Base-by-base conservation (phyloP, 441 rosid genomes). In the Gossypium laxum region DNA sequence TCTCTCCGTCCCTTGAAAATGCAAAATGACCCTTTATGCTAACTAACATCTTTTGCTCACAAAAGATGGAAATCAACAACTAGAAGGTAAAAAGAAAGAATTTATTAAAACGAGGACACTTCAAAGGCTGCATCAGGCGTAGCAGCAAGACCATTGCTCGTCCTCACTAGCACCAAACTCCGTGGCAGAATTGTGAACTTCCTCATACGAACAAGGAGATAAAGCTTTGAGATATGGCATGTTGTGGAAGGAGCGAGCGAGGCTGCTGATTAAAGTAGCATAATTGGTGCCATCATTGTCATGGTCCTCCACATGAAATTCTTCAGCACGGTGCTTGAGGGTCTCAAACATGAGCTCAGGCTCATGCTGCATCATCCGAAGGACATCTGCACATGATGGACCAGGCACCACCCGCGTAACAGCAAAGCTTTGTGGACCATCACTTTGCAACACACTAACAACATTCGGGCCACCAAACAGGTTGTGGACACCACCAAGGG, bases 401-500 rank as follows among this genome's bases (percentile, higher is more conserved):
- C 98, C 98, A 0, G 87, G 88, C 71, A 88, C 76, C 1, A 90
- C 97, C 7, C 78, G 80, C 0, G 95, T 90, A 74, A 91, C 96
- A 0, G 89, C 92, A 18, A 93, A 93, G 84, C 96, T 79, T 19
- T 91, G 86, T 0, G 98, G 98, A 14, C 97, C 96, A 73, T 90
- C 96, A 11, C 93, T 87, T 83, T 93, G 98, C 58, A 78, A 80
- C 15, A 93, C 96, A 0, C 93, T 89, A 5, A 93, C 93, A 17
- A 91, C 86, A 10, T 97, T 93, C 4, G 98, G 97, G 26, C 93
- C 96, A 15, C 98, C 96, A 15, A 93, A 93, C 76, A 93, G 75
- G 87, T 93, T 93, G 85, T 93, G 98, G 61, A 90, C 71, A 77
- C 98, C 98, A 58, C 98, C 98, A 19, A 93, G 88, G 60, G 98